These are phyloP conservation scores for Parachlorella kessleri DNA, from an alignment of 139 green algal species.

Conservation along the genomic window DNA sequence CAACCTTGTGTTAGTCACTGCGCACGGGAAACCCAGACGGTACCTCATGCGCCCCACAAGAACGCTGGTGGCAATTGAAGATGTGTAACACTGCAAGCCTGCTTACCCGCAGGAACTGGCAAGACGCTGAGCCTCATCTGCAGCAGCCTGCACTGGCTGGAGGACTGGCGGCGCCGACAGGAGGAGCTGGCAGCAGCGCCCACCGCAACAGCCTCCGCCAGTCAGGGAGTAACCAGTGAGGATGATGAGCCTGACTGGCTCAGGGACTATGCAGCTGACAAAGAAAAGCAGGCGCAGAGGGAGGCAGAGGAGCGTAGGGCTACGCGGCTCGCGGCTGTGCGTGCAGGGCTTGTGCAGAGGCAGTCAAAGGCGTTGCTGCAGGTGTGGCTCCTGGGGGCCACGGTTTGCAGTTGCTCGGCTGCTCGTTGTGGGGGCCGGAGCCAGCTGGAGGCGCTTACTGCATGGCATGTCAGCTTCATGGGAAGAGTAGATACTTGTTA, in stretches of 20 bases:
- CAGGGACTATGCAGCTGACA: slow-evolving; percentile 40
- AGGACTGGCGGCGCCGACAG: slow-evolving; percentile 45
- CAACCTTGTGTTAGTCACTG: too few species aligned
- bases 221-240: too few species aligned
- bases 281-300: slow-evolving; percentile 31
- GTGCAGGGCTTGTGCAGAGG: background rate
- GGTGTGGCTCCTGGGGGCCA: too few species aligned
- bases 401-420: too few species aligned
- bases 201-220: too few species aligned
- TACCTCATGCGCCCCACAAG: too few species aligned
- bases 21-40: too few species aligned
- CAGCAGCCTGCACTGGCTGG: slow-evolving; percentile 78
- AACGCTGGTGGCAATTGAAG: too few species aligned
- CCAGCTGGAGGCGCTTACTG: too few species aligned
- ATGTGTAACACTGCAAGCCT: background rate
- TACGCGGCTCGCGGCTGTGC: background rate
- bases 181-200: background rate
- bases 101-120: slow-evolving; percentile 70
- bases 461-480: too few species aligned
- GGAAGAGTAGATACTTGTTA: too few species aligned
- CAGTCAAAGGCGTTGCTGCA: background rate
- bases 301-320: slow-evolving; percentile 11
- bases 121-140: slow-evolving; percentile 97
- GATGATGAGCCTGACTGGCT: slow-evolving; percentile 67
- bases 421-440: too few species aligned